Base-by-base conservation (phyloP, 2,329 filamentous ascomycete species). In the Trichophyton equinum region DNA sequence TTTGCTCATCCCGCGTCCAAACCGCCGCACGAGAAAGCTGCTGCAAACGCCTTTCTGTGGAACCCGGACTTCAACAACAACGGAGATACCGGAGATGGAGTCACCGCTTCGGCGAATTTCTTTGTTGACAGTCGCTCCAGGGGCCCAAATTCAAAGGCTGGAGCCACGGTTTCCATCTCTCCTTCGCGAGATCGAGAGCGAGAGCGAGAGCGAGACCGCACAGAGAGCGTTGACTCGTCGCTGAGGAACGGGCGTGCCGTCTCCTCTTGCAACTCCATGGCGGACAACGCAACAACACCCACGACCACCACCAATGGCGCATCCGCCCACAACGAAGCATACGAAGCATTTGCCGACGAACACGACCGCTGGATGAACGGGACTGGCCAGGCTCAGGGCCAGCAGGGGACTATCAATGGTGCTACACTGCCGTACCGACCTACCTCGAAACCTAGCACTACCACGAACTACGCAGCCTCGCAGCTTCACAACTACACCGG, bases 141-240 rank as follows among this genome's bases (percentile, higher is more conserved):
- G 68, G 85, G 80, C 73, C 59, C 64, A 30, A 62, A 63, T 81
- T 85, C 75, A 82, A 78, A 72, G 40, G 56, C 62, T 53, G 36
- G 38, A 22, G 57, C 40, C 27, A 49, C 40, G 11, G 44, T 33
- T 18, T 47, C 57, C 20, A 15, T 36, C 11, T 59, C 62, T 18
- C 55, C 58, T 15, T 33, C 27, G 46, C 25, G 36, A 53, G 27
- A 8, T 7, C 27, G 6, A 30, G 27, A 30, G 6, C 27, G 27
- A 30, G 27, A 30, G 1, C 27, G 27, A 27, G 25, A 27, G 25
- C 25, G 25, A 30, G 60, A 59, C 4, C 51, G 53, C 7, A 58
- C 59, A 36, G 57, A 57, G 62, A 46, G 18, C 40, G 30, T 46
- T 46, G 44, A 60, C 66, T 59, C 64, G 63, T 56, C 62, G 59